These are phyloP conservation scores for Nothophoma quercina DNA, from an alignment of 2,329 filamentous ascomycete genomes.

Conservation along the genomic window DNA sequence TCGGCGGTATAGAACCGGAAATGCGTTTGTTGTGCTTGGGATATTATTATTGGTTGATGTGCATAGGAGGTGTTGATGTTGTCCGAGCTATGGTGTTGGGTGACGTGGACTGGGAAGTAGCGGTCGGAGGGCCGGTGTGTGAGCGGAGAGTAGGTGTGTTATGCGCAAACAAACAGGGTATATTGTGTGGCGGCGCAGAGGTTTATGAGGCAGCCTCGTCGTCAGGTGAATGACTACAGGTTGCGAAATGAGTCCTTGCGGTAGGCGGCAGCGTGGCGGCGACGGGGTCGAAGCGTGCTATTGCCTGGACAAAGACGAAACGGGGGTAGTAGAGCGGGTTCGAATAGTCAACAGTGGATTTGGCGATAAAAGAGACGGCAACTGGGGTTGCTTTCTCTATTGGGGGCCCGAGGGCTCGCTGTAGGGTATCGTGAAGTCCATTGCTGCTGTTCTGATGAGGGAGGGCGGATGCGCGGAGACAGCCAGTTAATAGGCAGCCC, in stretches of 20 bases:
- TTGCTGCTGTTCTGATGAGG: conserved; percentile 42
- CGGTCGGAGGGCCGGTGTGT: conserved; percentile 31
- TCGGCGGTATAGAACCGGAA: conserved; percentile 22
- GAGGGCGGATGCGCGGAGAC: conserved; percentile 35
- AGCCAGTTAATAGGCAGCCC: conserved; percentile 40
- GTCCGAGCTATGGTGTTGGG: conserved; percentile 23
- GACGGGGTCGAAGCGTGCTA: conserved; percentile 36
- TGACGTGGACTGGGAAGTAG: conserved; percentile 40
- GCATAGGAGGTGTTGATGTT: conserved; percentile 28
- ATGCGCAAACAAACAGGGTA: background rate
- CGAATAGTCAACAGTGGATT: conserved; percentile 23
- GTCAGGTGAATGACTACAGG: conserved; percentile 25
- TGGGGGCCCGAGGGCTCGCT: conserved; percentile 43
- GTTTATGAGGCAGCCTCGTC: conserved; percentile 27
- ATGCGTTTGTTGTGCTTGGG: conserved; percentile 22
- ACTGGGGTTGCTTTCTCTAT: conserved; percentile 32
- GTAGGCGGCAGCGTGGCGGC: conserved; percentile 40
- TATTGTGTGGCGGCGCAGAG: conserved; percentile 10
- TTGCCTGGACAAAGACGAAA: conserved; percentile 37
- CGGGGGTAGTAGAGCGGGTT: conserved; percentile 20
- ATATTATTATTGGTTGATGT: conserved; percentile 39
- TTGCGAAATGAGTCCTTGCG: conserved; percentile 30
- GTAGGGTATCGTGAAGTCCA: conserved; percentile 44
- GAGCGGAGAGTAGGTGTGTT: conserved; percentile 19
- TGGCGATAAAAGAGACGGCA: conserved; percentile 30